Evolutionary conservation across 2,329 filamentous ascomycete species (phyloP), one percentile per base, ranked within the genome.

Genomic region (Purpureocillium lavendulum): DNA sequence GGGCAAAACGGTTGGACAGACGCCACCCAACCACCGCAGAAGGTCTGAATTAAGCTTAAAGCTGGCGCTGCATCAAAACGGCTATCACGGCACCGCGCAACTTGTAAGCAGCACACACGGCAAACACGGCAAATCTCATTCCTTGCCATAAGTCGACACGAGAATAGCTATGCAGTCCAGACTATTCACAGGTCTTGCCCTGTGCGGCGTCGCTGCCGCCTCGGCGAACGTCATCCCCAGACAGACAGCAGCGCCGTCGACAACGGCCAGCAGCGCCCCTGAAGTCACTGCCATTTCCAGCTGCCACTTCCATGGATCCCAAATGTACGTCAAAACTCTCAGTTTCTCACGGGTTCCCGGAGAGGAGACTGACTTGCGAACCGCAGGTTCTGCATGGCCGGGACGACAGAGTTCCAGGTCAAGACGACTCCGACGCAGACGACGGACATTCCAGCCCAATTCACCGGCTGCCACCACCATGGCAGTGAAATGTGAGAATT

Each of bases 381-480:
- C 21, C 6, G 18, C 43, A 72, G 69, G 12, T 65, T 58, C 45
- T 74, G 70, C 47, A 58, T 70, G 48, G 64, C 59, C 30, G 64
- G 60, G 34, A 53, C 57, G 9, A 58, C 58, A 1, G 67, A 71
- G 50, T 71, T 66, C 39, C 47, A 59, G 29, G 60, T 71, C 16
- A 60, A 63, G 36, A 60, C 66, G 3, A 68, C 70, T 7, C 62
- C 66, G 3, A 82, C 74, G 4, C 68, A 67, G 14, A 77, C 72
- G 2, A 67, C 69, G 34, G 69, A 71, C 36, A 57, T 77, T 14
- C 77, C 81, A 1, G 64, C 78, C 0, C 61, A 72, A 38, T 84
- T 78, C 50, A 84, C 79, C 0, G 75, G 61, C 40, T 86, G 83
- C 52, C 81, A 87, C 54, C 50, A 60, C 1, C 80, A 86, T 57